Percentiles rank a stretch among this genome's conserved stretches.
Conservation (phyloP, 805 yeast species). For the Starmerella etchellsii region DNA sequence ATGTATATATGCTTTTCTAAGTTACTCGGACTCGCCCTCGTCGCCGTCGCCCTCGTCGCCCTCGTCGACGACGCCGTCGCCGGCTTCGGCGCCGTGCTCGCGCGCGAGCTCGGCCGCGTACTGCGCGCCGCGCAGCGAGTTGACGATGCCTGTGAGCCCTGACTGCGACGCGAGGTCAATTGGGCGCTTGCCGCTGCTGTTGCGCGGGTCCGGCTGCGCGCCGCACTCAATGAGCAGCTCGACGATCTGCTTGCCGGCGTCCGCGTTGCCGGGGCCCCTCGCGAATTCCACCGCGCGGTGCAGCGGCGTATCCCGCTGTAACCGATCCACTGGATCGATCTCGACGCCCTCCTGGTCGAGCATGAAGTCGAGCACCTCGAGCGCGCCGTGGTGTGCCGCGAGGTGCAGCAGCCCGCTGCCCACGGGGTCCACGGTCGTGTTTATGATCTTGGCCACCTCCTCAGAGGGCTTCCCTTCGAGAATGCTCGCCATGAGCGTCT, state of each 20-base stretch:
- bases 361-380: slow-evolving; percentile 66
- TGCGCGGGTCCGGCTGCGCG: slow-evolving; percentile 50
- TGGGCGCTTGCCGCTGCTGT: slow-evolving; percentile 58
- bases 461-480: slow-evolving; percentile 28
- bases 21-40: slow-evolving; percentile 2
- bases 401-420: slow-evolving; percentile 75
- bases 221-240: slow-evolving; percentile 87
- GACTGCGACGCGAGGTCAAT: slow-evolving; percentile 43
- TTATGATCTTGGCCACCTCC: slow-evolving; percentile 41
- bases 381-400: slow-evolving; percentile 68
- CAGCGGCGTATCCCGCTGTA: slow-evolving; percentile 77
- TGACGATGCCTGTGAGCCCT: slow-evolving; percentile 42
- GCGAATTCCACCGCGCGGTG: slow-evolving; percentile 75
- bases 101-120: slow-evolving; percentile 25
- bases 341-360: slow-evolving; percentile 85
- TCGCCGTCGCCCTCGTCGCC: slow-evolving; percentile 3
- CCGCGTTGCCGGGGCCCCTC: slow-evolving; percentile 50
- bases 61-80: slow-evolving; percentile 9
- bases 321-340: slow-evolving; percentile 61
- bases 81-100: slow-evolving; percentile 17
- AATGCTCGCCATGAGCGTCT: slow-evolving; percentile 53
- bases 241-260: slow-evolving; percentile 47
- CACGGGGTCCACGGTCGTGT: slow-evolving; percentile 58
- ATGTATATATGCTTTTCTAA: too few relatives aligned
- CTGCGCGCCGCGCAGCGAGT: slow-evolving; percentile 70